Evolutionary conservation across 768 basidiomycete species (phyloP), one percentile per base, ranked within the genome.

Genomic region (Floccularia luteovirens): DNA sequence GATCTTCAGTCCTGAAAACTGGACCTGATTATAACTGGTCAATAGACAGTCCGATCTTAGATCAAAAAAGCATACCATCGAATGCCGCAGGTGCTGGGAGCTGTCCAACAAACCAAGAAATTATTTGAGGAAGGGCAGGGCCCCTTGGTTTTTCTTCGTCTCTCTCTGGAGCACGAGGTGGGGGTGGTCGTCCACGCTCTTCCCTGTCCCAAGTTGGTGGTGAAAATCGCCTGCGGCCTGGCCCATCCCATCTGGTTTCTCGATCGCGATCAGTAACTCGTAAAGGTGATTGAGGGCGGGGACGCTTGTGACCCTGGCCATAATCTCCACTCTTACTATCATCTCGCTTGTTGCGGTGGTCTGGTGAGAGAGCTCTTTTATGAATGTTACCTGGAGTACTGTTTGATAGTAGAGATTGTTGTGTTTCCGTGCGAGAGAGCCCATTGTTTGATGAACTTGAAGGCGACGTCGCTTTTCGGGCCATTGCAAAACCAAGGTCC

Each of bases 1-100:
- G 65, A 58, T 94, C 91, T 22, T 96, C 92, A 1, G 85, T 82
- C 42, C 88, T 72, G 64, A 94, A 94, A 27, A 90, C 74, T 6
- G 92, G 92, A 3, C 91, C 91, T 93, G 48, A 16, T n/a, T n/a
- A n/a, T n/a, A n/a, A n/a, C n/a, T n/a, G n/a, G n/a, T n/a, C 4
- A 38, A 47, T 39, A 17, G 38, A 24, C 20, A 17, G 22, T n/a
- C 32, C 10, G 35, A 36, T 25, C 11, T 27, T 16, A 36, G 22
- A 38, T 43, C 44, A 27, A n/a, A 13, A 27, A 36, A 36, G 69
- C 79, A 49, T 47, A 91, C 91, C 93, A 61, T 96, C 89, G 57
- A 96, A 97, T n/a, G 74, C 60, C 11, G 59, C 47, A 3, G 84
- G 66, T 28, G 72, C 61, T 4, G 93, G 93, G 36, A 98, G 61